Base-by-base conservation (phyloP, 768 basidiomycete genomes). In the Zangia roseola region DNA sequence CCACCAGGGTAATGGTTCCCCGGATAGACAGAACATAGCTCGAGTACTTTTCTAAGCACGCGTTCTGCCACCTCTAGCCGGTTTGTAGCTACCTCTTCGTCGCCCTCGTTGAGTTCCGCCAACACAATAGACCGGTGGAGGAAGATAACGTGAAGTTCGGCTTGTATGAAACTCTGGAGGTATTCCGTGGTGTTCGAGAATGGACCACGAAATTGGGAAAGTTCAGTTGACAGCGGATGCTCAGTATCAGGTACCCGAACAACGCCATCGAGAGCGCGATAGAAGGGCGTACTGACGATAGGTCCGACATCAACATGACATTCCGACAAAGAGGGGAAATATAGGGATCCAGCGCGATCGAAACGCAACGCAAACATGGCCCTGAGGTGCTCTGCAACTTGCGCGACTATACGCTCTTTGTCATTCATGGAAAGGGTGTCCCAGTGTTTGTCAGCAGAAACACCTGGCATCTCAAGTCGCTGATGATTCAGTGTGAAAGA, bases 181-280 rank as follows among this genome's bases (percentile, higher is more conserved):
- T 47, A 47, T 8, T 40, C 45, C 14, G 23, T 13, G 6, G 36
- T 23, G 8, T 6, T 23, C n/a, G 37, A 19, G 31, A 40, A 47
- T 10, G 38, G 38, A 2, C 45, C 37, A 3, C 37, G 45, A 28
- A 38, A 46, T 21, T 23, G 38, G 10, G 39, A 47, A 17, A 47
- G 30, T 9, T 30, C 8, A 21, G 8, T 23, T 6, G 28, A 3
- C 6, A 47, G 10, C 16, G n/a, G 20, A 21, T 7, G 21, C 7
- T 21, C 28, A 28, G 46, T 8, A 13, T 47, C 21, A 20, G 28
- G 26, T 14, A 41, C 30, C 17, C 38, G 45, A 41, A 40, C 21
- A 13, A 47, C 17, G n/a, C 38, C 46, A 7, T 41, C 46, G 10
- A 47, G n/a, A n/a, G 46, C 38, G 6, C 37, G 46, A 24, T 47